A percentile compares a stretch with the other conserved stretches of the same genome.
Conservation (phyloP, 441 rosid species). For the Erodium moschatum region DNA sequence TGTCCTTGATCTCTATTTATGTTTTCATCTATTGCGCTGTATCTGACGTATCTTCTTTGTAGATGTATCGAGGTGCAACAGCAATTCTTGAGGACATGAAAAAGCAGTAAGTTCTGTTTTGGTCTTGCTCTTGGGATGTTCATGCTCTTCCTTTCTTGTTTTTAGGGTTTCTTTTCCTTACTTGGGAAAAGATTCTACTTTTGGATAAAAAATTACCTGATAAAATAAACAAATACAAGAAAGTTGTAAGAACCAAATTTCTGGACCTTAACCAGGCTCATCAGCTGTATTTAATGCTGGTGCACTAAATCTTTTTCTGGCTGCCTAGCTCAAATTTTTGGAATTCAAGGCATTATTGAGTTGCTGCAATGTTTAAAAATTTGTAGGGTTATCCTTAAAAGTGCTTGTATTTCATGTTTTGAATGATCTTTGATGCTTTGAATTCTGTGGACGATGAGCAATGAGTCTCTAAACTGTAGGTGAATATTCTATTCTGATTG, state of each 20-base stretch:
- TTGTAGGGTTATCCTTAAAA: background rate
- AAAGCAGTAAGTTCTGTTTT: constrained; percentile 41
- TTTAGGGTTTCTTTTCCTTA: no score
- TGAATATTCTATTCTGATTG: background rate
- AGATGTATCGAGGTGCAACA: constrained; percentile 84
- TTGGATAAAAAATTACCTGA: no score
- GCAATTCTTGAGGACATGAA: constrained; percentile 82
- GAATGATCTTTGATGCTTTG: background rate
- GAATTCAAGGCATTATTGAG: background rate
- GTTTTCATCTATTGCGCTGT: constrained; percentile 15
- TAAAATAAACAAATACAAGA: background rate
- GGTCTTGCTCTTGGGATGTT: no score
- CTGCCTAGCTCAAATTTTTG: constrained; percentile 2
- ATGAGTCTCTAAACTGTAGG: background rate
- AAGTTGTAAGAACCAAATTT: background rate
- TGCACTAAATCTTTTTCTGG: background rate
- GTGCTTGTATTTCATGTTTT: background rate
- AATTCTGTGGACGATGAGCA: background rate
- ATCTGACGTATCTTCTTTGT: constrained; percentile 23
- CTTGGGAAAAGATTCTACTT: no score
- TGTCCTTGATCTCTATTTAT: constrained; percentile 17
- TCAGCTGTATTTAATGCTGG: background rate
- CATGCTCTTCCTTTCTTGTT: no score
- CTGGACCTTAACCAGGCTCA: background rate
- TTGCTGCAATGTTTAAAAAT: background rate